Evolutionary conservation across 768 basidiomycete species (phyloP).

Genomic region (Lyophyllum atratum): DNA sequence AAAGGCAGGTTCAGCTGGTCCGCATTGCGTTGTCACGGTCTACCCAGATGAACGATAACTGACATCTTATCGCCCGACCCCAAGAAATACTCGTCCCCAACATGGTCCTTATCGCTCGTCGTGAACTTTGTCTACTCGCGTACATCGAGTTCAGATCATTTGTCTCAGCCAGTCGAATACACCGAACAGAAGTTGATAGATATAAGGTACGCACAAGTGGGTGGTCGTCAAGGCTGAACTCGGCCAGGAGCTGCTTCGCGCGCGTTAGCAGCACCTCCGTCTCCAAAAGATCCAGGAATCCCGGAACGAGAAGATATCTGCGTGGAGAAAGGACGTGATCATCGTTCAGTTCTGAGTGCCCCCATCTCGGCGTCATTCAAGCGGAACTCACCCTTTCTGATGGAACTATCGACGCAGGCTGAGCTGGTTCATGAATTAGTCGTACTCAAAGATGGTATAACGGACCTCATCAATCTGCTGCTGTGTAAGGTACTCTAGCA

Average conservation of each 20-base stretch:
- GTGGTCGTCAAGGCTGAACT: conserved; percentile 77
- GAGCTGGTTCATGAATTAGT: conserved; percentile 1
- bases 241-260: conserved; percentile 75
- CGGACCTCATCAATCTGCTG: conserved; percentile 61
- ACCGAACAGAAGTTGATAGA: background rate
- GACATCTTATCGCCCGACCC: conserved; percentile 89
- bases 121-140: conserved; percentile 81
- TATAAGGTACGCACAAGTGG: conserved; percentile 59
- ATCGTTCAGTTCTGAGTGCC: conserved; percentile 4
- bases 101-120: conserved; percentile 72
- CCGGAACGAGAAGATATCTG: conserved; percentile 80
- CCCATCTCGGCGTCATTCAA: background rate
- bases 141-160: background rate
- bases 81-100: conserved; percentile 94
- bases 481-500: conserved; percentile 52
- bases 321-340: conserved; percentile 1
- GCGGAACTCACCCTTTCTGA: conserved; percentile 50
- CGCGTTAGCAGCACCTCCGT: conserved; percentile 63
- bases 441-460: background rate
- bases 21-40: background rate
- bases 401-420: conserved; percentile 44
- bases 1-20: background rate
- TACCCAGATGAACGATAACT: too few relatives aligned
- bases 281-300: conserved; percentile 65
- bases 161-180: too few relatives aligned